phyloP scores from a whole-genome alignment of 202 grass and related monocot species.

The Setaria viridis region DNA sequence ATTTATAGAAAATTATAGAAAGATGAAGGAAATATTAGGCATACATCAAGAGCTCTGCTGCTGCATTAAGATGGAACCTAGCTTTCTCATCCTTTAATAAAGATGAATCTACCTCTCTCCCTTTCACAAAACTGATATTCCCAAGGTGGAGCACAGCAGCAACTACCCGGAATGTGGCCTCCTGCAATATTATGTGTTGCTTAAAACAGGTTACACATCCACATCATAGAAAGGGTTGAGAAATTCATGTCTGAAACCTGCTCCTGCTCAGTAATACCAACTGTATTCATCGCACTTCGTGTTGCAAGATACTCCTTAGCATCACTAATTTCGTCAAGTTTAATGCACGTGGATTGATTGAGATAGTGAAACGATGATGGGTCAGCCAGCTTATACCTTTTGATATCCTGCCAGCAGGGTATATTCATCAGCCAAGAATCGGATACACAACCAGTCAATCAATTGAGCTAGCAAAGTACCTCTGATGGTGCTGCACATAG shows the following conservation, averaged over 20 bases:
- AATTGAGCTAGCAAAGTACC: constrained; percentile 55
- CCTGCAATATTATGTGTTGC: constrained; percentile 52
- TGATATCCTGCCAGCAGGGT: constrained; percentile 60
- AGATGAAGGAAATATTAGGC: constrained; percentile 26
- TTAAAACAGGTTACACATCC: constrained; percentile 13
- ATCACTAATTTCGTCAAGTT: constrained; percentile 81
- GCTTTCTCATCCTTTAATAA: constrained; percentile 86
- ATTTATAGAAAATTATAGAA: constrained; percentile 28
- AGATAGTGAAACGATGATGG: constrained; percentile 80
- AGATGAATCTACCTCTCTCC: constrained; percentile 87
- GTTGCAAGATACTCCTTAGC: constrained; percentile 80
- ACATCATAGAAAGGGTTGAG: background rate
- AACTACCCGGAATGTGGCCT: constrained; percentile 87
- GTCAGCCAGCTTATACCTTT: constrained; percentile 72
- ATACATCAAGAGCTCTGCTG: constrained; percentile 92
- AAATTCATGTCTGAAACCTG: constrained; percentile 54
- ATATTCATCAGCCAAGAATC: constrained; percentile 37
- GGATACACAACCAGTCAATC: constrained; percentile 13
- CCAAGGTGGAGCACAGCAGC: constrained; percentile 95
- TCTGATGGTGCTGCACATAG: constrained; percentile 82
- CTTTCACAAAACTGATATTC: constrained; percentile 95
- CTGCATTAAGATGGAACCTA: constrained; percentile 82
- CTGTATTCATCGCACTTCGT: constrained; percentile 86
- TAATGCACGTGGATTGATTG: constrained; percentile 84
- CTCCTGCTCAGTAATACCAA: constrained; percentile 79